Percentiles rank a stretch among this genome's conserved stretches.
Evolutionary conservation across 2,329 filamentous ascomycete species (phyloP).

Genomic region (Stachybotrys echinatus): DNA sequence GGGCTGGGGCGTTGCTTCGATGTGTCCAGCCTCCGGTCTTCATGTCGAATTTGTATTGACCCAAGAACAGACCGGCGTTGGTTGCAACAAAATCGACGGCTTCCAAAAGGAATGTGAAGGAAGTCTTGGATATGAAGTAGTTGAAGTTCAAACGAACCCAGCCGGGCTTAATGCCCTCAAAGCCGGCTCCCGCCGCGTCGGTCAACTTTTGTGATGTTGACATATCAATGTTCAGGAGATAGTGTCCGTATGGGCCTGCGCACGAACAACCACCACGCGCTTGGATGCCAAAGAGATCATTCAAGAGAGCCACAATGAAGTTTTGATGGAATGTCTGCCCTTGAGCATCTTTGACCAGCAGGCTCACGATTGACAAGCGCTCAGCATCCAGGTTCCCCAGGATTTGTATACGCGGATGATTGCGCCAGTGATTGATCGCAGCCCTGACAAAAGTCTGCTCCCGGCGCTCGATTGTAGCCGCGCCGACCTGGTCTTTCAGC

Average conservation of each 20-base stretch:
- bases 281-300: neutral
- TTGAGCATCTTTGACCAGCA: neutral
- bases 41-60: neutral
- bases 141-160: neutral
- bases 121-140: neutral
- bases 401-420: neutral
- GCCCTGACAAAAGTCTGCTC: neutral
- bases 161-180: neutral
- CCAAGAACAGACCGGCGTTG: neutral
- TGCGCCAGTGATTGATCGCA: neutral
- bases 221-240: neutral
- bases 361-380: neutral
- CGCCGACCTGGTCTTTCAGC: neutral
- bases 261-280: neutral
- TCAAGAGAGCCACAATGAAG: neutral
- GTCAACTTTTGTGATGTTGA: neutral
- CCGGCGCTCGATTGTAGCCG: neutral
- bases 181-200: neutral
- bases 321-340: neutral
- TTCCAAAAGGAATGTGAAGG: neutral
- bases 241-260: neutral
- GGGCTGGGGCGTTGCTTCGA: neutral
- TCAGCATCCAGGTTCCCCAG: neutral
- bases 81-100: neutral
- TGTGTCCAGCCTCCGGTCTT: neutral